Evolutionary conservation across 495 filamentous ascomycete species (phyloP).

Genomic region (Glarea lozoyensis): DNA sequence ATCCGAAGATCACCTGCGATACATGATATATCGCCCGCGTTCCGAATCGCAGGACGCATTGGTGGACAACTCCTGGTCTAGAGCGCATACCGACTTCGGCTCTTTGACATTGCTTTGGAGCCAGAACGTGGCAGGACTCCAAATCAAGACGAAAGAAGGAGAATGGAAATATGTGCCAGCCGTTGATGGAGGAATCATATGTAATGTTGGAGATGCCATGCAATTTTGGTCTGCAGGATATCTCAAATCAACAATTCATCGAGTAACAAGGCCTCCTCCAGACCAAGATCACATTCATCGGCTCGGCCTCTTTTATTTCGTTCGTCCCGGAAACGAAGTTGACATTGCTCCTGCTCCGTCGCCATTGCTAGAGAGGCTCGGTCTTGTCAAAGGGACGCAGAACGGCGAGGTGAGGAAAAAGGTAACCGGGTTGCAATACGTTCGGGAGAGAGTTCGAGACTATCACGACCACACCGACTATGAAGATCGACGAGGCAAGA

Average conservation of each 20-base stretch:
- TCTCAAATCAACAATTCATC: conserved; percentile 43
- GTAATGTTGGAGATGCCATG: conserved; percentile 43
- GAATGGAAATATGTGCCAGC: conserved; percentile 42
- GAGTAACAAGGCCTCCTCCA: conserved; percentile 37
- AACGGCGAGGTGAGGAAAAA: conserved; percentile 20
- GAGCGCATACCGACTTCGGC: conserved; percentile 47
- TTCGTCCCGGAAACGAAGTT: conserved; percentile 30
- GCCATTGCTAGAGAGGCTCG: conserved; percentile 37
- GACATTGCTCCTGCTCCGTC: conserved; percentile 32
- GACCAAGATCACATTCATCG: conserved; percentile 44
- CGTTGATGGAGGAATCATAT: conserved; percentile 40
- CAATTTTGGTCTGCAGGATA: conserved; percentile 34
- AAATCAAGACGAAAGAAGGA: conserved; percentile 35
- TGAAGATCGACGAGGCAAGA: background rate
- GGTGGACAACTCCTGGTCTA: conserved; percentile 23
- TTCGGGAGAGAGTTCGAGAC: conserved; percentile 36
- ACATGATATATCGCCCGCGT: conserved; percentile 43
- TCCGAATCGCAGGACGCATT: conserved; percentile 33
- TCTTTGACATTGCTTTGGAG: conserved; percentile 46
- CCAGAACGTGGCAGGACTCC: conserved; percentile 41
- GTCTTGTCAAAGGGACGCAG: conserved; percentile 29
- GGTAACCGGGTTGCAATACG: conserved; percentile 35
- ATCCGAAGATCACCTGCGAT: conserved; percentile 39
- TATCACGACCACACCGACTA: conserved; percentile 21
- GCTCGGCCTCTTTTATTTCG: conserved; percentile 41